Conservation (phyloP, 2,329 filamentous ascomycete species). For the Fusarium euwallaceae region DNA sequence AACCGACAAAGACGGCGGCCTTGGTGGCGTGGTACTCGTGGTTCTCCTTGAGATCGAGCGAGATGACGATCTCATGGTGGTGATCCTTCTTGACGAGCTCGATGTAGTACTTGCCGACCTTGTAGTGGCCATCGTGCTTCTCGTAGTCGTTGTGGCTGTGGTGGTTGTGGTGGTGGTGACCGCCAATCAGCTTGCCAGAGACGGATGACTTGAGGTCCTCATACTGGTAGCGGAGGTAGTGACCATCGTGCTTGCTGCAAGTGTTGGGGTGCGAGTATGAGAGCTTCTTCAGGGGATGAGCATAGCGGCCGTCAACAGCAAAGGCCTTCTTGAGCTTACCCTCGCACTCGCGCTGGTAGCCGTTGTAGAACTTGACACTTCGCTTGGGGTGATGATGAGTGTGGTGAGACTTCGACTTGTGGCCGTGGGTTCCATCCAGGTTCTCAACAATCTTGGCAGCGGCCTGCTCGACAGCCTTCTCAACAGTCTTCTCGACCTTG, state of each 20-base stretch:
- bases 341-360: conserved; percentile 21
- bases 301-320: conserved; percentile 13
- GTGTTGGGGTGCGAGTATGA: conserved; percentile 31
- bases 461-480: conserved; percentile 19
- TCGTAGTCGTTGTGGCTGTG: conserved; percentile 3
- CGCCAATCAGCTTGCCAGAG: conserved; percentile 17
- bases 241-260: conserved; percentile 32
- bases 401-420: neutral
- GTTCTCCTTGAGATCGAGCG: conserved; percentile 27
- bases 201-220: conserved; percentile 32
- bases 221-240: conserved; percentile 28
- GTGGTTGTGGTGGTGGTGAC: neutral
- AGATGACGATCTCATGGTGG: conserved; percentile 27
- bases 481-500: conserved; percentile 28
- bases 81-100: conserved; percentile 30
- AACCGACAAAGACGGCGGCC: conserved; percentile 30
- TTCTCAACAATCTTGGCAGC: conserved; percentile 23
- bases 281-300: conserved; percentile 23
- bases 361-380: conserved; percentile 39
- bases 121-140: conserved; percentile 1
- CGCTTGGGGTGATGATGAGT: conserved; percentile 16
- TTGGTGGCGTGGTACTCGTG: conserved; percentile 26
- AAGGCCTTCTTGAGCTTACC: conserved; percentile 28
- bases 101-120: conserved; percentile 32
- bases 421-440: neutral